Base-by-base conservation (phyloP, 2,329 filamentous ascomycete genomes). In the Trichoderma oligosporum region DNA sequence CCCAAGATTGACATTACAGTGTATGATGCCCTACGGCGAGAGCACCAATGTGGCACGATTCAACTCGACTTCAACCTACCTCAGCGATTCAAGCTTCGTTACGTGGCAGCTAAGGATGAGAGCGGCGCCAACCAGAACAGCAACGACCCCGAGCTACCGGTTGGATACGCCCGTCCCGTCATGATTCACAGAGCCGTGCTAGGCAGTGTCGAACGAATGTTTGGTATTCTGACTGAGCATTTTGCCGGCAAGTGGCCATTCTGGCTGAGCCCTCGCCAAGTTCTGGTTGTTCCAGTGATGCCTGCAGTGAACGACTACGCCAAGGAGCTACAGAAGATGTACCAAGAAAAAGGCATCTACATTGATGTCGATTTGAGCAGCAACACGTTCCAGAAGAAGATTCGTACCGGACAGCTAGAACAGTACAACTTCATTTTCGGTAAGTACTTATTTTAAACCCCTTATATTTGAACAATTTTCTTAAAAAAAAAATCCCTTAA, bases 1-100 rank as follows among this genome's bases (percentile, higher is more conserved):
- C 94, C 94, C 51, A 99, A 99, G 83, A 96, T 97, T 66, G 94
- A 99, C 67, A 94, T 99, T 68, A 95, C 90, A 61, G 92, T 99
- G 68, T 87, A 86, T 51, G 93, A 97, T 73, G 90, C 90, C 44
- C 78, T 97, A 64, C 85, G 85, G 73, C 84, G 92, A 70, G 89
- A 73, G 55, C 69, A 71, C 61, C 72, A 74, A 65, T 74, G 72
- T 61, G 72, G 93, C 65, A 97, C 93, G 11, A 96, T 97, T 64
- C 93, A 97, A 76, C 88, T 96, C 69, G 91, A 91, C 72, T 97
- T 97, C 75, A 88, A 89, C 68, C 82, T 97, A 58, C 72, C 72
- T 29, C 66, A 67, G 58, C 69, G 71, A 39, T 74, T 74, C 68
- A 74, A 74, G 67, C 69, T 74, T 16, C 70, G 72, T 59, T 74